Conservation (phyloP, 805 yeast species). For the Candida coquimbonensis region DNA sequence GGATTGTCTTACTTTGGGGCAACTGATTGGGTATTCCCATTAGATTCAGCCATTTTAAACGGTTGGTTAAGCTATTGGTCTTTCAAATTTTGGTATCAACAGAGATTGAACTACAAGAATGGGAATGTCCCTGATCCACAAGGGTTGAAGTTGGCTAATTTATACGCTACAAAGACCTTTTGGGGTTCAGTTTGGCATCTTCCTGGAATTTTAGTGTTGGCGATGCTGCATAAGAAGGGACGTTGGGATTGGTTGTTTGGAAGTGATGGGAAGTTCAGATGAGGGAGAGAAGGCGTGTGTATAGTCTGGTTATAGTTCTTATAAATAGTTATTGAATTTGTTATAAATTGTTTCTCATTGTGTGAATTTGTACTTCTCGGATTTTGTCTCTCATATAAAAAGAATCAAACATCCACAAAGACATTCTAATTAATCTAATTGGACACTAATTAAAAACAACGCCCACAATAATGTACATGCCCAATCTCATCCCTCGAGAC, state of each 20-base stretch:
- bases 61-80: constrained; percentile 83
- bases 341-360: neutral
- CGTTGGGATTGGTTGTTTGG: constrained; percentile 77
- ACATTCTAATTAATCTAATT: too few species aligned
- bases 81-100: constrained; percentile 80
- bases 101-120: constrained; percentile 46
- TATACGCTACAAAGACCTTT: constrained; percentile 76
- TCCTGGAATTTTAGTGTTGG: constrained; percentile 82
- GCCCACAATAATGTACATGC: constrained; percentile 35
- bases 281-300: neutral
- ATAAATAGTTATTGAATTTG: neutral
- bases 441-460: neutral
- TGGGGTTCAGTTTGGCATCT: constrained; percentile 94
- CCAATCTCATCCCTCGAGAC: constrained; percentile 38
- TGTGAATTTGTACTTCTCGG: neutral
- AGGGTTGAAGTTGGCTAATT: constrained; percentile 52
- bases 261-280: constrained; percentile 11
- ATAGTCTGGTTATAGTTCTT: neutral
- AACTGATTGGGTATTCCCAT: constrained; percentile 71
- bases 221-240: constrained; percentile 92
- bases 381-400: too few species aligned
- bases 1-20: constrained; percentile 73
- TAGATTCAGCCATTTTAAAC: constrained; percentile 79
- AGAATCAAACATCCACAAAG: too few species aligned
- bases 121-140: constrained; percentile 39